Evolutionary conservation across 257 asterid species (phyloP), one percentile per base, ranked within the genome.

Genomic region (Ilex asprella): DNA sequence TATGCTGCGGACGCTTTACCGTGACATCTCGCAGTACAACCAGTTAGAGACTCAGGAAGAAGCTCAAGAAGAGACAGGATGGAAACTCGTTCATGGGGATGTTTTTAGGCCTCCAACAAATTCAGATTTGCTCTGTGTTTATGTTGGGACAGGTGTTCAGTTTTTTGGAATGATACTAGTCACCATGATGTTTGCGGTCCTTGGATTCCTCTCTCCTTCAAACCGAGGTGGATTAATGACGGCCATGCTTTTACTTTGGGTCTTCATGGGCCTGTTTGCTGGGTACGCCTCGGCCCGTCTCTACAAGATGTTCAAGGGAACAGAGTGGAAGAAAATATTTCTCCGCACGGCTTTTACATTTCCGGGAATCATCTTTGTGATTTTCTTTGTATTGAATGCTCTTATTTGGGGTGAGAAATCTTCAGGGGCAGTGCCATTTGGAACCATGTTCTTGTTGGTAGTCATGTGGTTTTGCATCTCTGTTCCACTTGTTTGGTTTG

Each of bases 11-110:
- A 88, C 96, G 5, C 88, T 88, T 41, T 88, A 85, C 75, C 89
- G 96, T 60, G 96, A 88, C 72, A 88, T 88, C 71, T 83, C 96
- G 61, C 78, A 78, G 73, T 89, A 89, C 81, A 89, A 89, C 78
- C 95, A 89, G 73, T 69, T 89, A 55, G 97, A 89, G 82, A 86
- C 97, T 57, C 95, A 84, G 63, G 97, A 89, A 83, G 97, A 89
- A 80, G 93, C 96, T 21, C 96, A 86, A 73, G 95, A 88, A 77
- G 95, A 86, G 75, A 89, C 96, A 1, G 97, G 97, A n/a, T 89
- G 97, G 97, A 89, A 89, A 76, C 68, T 89, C 70, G 95, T 89
- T 59, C 97, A 89, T 30, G 97, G 94, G 65, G 97, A 86, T 69
- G 91, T 89, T 65, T 89, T 89, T 76, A 78, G 97, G 73, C 83